Evolutionary conservation across 2,329 filamentous ascomycete genomes (phyloP), one percentile per base, ranked within the genome.

Genomic region (Dryadomyces quercivorus): DNA sequence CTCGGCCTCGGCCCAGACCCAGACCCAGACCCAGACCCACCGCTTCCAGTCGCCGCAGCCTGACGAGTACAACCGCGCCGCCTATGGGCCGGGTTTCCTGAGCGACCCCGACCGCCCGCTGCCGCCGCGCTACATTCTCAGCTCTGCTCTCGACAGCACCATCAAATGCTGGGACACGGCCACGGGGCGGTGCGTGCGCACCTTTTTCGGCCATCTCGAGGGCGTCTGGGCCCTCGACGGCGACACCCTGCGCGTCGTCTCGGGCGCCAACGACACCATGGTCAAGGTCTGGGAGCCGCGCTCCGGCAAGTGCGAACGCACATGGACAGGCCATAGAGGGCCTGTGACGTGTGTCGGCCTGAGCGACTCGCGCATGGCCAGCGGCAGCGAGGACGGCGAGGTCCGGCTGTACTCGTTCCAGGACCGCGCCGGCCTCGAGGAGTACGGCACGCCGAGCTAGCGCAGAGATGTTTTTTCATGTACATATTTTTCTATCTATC

Each of bases 191-290:
- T 95, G 88, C 63, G 76, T 96, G 38, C 86, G 89, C 58, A 95
- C 89, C 36, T 95, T 96, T 74, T 98, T 97, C 66, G 93, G 93
- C 0, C 93, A 98, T 64, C 80, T 98, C 21, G 93, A 98, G 68
- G 93, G 93, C 36, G 86, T 98, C 20, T 98, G 93, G 93, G 86
- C 88, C 6, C 76, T 98, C 2, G 61, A 57, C 26, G 61, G 61
- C 51, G 20, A 61, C 46, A 58, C 60, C 20, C 56, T 61, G 54
- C 82, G 93, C 12, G 82, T 95, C 16, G 89, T 97, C 15, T 89
- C 86, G 18, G 92, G 91, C 0, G 87, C 88, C 12, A 90, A 97
- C 67, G 93, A 98, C 69, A 84, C 88, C 45, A 94, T 92, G 82
- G 87, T 95, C 63, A 97, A 97, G 72, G 82, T 79, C 36, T 98